phyloP scores from a whole-genome alignment of 441 rosid genomes.

The Croton setiger region DNA sequence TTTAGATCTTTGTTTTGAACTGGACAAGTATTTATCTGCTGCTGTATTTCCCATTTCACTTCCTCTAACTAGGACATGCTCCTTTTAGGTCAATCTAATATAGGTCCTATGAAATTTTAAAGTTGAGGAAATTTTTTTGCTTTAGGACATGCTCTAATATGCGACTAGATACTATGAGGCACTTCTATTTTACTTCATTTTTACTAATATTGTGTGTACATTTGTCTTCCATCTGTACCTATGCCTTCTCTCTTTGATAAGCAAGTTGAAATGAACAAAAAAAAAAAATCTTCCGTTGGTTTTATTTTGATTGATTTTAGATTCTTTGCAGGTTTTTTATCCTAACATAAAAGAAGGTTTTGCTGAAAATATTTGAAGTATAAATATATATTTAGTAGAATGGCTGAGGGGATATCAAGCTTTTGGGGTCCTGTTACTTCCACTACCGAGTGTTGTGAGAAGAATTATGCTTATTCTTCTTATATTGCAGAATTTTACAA shows the following conservation, averaged over 20 bases:
- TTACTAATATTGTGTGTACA: neutral
- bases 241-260: too few species aligned
- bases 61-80: neutral
- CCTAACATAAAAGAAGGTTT: neutral
- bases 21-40: neutral
- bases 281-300: neutral
- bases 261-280: neutral
- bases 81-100: neutral
- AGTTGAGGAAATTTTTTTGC: neutral
- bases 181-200: neutral
- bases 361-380: neutral
- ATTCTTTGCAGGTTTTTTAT: constrained; percentile 2
- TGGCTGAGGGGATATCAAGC: constrained; percentile 71
- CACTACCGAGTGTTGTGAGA: constrained; percentile 71
- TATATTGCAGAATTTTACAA: constrained; percentile 83
- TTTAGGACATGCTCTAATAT: neutral
- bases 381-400: constrained; percentile 20
- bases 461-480: constrained; percentile 58
- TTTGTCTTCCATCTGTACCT: too few species aligned
- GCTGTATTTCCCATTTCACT: neutral
- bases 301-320: neutral
- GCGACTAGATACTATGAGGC: neutral
- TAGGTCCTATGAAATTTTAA: neutral
- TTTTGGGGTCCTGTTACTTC: constrained; percentile 97
- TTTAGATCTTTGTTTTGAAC: neutral